phyloP scores from a whole-genome alignment of 768 basidiomycete species.

The Termitomyces bulborhizus region DNA sequence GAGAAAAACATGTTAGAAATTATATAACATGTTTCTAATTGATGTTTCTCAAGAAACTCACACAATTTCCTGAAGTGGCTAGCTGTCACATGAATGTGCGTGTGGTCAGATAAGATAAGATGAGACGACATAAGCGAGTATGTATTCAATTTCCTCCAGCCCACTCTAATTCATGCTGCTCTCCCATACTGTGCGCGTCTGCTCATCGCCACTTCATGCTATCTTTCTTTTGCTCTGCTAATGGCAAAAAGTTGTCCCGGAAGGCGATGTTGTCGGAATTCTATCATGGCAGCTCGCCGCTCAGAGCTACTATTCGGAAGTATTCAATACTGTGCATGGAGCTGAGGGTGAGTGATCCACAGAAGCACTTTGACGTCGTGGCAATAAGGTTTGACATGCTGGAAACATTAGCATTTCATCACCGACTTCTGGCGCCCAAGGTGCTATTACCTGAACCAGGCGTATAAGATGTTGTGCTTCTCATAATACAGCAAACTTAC shows the following conservation, averaged over 20 bases:
- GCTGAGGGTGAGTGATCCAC: slow-evolving; percentile 3
- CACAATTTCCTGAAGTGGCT: no score
- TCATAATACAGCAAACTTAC: neutral
- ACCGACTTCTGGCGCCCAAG: slow-evolving; percentile 1
- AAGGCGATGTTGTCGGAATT: neutral
- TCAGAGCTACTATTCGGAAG: neutral
- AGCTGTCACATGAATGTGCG: neutral
- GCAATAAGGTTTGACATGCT: neutral
- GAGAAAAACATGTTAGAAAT: no score
- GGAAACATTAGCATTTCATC: neutral
- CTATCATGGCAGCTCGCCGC: neutral
- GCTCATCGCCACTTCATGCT: no score
- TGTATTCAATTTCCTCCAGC: neutral
- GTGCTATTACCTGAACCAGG: neutral
- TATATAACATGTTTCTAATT: no score
- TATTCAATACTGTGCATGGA: neutral
- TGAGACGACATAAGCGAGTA: neutral
- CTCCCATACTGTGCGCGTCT: neutral
- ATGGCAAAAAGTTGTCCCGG: no score
- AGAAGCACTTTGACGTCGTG: neutral
- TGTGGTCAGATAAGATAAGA: neutral
- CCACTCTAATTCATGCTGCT: neutral
- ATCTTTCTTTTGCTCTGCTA: no score
- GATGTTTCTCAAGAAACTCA: no score
- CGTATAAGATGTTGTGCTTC: neutral